Conservation (phyloP, 257 asterid genomes). For the Lycium ferocissimum region DNA sequence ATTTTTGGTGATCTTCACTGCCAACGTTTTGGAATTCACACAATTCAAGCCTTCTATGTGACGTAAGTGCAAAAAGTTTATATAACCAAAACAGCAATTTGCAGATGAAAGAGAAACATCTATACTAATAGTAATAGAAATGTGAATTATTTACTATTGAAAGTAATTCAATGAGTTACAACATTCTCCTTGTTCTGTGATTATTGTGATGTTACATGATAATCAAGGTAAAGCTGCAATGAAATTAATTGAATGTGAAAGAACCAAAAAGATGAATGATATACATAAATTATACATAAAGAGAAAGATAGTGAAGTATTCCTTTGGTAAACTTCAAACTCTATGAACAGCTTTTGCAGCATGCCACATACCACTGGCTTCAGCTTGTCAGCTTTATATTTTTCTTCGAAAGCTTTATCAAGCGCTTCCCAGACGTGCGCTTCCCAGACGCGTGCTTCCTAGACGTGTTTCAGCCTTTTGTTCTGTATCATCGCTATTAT, state of each 20-base stretch:
- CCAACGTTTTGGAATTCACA: neutral
- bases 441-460: neutral
- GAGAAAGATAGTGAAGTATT: neutral
- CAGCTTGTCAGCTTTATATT: neutral
- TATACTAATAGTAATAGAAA: neutral
- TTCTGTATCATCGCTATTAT: constrained; percentile 40
- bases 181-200: neutral
- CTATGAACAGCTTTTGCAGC: neutral
- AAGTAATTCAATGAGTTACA: constrained; percentile 23
- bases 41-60: neutral
- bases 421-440: constrained; percentile 22
- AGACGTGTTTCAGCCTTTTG: constrained; percentile 32
- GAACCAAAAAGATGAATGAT: neutral
- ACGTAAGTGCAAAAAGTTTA: neutral
- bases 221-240: neutral
- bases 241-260: neutral
- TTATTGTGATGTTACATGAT: constrained; percentile 2
- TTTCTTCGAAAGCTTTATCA: constrained; percentile 21
- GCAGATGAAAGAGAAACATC: neutral
- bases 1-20: neutral
- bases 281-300: neutral
- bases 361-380: neutral
- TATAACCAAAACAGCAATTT: neutral
- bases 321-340: neutral
- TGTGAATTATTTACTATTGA: neutral